These are phyloP conservation scores for Irpex sp. DNA, from an alignment of 1,284 basidiomycete genomes.

Conservation along the genomic window DNA sequence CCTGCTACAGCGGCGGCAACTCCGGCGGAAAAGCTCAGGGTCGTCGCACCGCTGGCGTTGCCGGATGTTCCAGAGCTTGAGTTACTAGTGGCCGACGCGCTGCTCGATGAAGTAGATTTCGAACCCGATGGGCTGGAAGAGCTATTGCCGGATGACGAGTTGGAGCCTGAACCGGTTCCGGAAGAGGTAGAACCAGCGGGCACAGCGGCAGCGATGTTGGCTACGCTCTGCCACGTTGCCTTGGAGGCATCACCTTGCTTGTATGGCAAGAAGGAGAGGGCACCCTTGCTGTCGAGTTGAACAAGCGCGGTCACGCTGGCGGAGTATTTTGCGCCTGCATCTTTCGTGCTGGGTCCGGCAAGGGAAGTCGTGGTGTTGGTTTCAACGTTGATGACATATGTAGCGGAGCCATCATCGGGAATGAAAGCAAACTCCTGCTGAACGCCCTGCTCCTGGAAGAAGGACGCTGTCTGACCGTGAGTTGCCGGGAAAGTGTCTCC, in stretches of 20 bases:
- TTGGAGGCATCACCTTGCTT: slow-evolving; percentile 40
- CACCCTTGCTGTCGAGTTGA: slow-evolving; percentile 70
- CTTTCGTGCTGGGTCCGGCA: slow-evolving; percentile 64
- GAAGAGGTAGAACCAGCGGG: slow-evolving; percentile 21
- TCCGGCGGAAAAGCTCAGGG: not conserved
- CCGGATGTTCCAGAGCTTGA: slow-evolving; percentile 4
- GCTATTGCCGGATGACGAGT: slow-evolving; percentile 2
- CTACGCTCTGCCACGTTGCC: slow-evolving; percentile 47
- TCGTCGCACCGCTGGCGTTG: not conserved
- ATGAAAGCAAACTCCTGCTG: slow-evolving; percentile 84
- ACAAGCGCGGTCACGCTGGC: slow-evolving; percentile 69
- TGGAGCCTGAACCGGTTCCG: not conserved
- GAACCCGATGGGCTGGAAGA: not conserved
- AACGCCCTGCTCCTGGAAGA: slow-evolving; percentile 67
- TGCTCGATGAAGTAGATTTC: slow-evolving; percentile 3
- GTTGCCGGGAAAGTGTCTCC: slow-evolving; percentile 67
- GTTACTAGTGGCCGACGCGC: not conserved
- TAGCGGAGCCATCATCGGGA: slow-evolving; percentile 75
- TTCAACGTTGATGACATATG: slow-evolving; percentile 79
- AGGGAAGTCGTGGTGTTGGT: slow-evolving; percentile 76
- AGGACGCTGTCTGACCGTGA: slow-evolving; percentile 73
- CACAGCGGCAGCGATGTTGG: slow-evolving; percentile 23
- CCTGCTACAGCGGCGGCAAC: not conserved
- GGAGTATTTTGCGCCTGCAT: slow-evolving; percentile 68
- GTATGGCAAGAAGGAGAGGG: slow-evolving; percentile 68